A percentile compares a stretch with the other conserved stretches of the same genome.
These are phyloP conservation scores for Boechera retrofracta DNA, from an alignment of 345 rosid genomes.

Conservation along the genomic window DNA sequence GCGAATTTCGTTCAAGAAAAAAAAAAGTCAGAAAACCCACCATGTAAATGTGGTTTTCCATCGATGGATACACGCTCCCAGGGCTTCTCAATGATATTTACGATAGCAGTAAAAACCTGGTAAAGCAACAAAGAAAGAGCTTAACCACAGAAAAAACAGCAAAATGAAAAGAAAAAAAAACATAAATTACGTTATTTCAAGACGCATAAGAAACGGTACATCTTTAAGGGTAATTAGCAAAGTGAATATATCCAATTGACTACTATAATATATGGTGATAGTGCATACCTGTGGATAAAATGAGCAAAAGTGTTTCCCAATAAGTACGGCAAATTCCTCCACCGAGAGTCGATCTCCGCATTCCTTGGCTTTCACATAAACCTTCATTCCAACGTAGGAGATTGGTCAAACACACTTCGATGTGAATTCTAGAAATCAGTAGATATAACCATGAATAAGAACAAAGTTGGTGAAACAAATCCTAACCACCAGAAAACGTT, in stretches of 20 bases:
- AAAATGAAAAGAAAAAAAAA: neutral
- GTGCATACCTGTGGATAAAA: conserved; percentile 70
- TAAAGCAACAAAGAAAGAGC: conserved; percentile 8
- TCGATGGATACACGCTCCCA: conserved; percentile 82
- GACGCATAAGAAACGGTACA: neutral
- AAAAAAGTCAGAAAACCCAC: conserved; percentile 43
- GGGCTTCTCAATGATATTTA: conserved; percentile 85
- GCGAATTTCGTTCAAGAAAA: neutral
- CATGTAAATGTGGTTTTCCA: conserved; percentile 82
- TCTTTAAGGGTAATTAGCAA: neutral
- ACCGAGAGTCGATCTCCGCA: conserved; percentile 68
- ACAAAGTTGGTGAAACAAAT: neutral
- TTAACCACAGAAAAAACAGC: neutral
- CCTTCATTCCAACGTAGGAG: conserved; percentile 50
- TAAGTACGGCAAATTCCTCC: conserved; percentile 79
- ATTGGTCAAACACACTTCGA: neutral
- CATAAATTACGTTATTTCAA: neutral
- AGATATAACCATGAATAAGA: neutral
- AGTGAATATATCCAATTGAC: neutral
- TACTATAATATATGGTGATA: neutral
- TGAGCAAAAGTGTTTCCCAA: conserved; percentile 82
- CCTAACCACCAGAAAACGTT: neutral
- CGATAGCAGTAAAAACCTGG: conserved; percentile 75
- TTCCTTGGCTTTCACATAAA: conserved; percentile 88
- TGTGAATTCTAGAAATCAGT: neutral